phyloP scores from a whole-genome alignment of 164 flowering plant genomes.

The Paratinospora sagittata region DNA sequence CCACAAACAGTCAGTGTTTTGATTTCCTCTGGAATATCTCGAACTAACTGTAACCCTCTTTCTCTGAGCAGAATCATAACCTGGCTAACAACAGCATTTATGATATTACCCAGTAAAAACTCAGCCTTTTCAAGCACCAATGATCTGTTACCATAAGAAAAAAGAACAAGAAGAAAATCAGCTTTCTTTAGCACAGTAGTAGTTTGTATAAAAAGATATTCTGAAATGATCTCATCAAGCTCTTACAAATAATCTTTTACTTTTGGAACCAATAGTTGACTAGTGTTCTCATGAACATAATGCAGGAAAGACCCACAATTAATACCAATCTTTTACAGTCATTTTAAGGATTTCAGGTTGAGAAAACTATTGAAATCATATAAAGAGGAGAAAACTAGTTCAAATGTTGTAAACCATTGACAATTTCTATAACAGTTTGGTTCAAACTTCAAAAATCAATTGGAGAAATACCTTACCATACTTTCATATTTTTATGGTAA shows the following conservation, averaged over 20 bases:
- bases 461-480: too few relatives aligned
- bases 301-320: not conserved
- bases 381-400: too few relatives aligned
- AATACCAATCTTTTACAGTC: not conserved
- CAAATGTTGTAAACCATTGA: too few relatives aligned
- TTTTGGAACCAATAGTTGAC: not conserved
- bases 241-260: not conserved
- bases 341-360: not conserved
- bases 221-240: not conserved
- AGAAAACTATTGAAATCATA: not conserved
- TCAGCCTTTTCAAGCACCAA: constrained; percentile 71
- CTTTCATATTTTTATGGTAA: too few relatives aligned
- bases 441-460: too few relatives aligned
- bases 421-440: too few relatives aligned
- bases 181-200: not conserved
- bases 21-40: constrained; percentile 89
- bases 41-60: constrained; percentile 67
- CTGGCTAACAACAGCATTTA: constrained; percentile 93
- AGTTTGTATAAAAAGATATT: not conserved
- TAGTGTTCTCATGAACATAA: not conserved
- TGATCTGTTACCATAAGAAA: constrained; percentile 36
- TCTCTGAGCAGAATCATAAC: constrained; percentile 70
- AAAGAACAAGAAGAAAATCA: not conserved
- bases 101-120: constrained; percentile 70
- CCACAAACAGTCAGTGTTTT: constrained; percentile 66